Percentiles rank a stretch among this genome's conserved stretches.
These are phyloP conservation scores for Aspergillus bertholletiae DNA, from an alignment of 495 filamentous ascomycete genomes.

Conservation along the genomic window DNA sequence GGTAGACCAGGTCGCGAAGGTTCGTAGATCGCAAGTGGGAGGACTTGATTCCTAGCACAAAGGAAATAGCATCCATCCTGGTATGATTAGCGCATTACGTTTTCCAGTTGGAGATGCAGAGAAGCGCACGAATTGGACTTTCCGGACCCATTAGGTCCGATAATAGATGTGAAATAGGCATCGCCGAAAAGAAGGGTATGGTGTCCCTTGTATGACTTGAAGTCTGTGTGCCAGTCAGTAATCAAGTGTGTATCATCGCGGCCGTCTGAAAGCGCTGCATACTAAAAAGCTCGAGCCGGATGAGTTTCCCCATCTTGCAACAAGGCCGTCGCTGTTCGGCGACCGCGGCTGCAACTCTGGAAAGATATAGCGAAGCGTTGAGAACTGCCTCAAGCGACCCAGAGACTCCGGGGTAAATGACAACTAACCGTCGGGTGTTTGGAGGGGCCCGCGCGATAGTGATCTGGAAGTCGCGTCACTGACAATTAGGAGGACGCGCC, in stretches of 20 bases:
- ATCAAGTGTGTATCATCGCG: not conserved
- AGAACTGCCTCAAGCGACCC: not conserved
- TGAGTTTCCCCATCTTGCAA: conserved; percentile 77
- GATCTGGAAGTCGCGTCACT: conserved; percentile 17
- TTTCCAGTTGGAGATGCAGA: not conserved
- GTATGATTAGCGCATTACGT: conserved; percentile 17
- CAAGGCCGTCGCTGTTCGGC: conserved; percentile 26
- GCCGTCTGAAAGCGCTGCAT: conserved; percentile 24
- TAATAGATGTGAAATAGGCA: conserved; percentile 98
- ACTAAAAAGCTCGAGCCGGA: conserved; percentile 94
- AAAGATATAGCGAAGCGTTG: conserved; percentile 9
- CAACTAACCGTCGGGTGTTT: conserved; percentile 10
- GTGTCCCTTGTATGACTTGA: conserved; percentile 99
- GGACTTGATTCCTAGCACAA: conserved; percentile 97
- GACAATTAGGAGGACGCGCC: conserved; percentile 15
- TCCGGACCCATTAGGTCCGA: conserved; percentile 98
- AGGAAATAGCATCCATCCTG: conserved; percentile 99
- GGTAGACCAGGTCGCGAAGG: conserved; percentile 91
- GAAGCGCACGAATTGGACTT: conserved; percentile 97
- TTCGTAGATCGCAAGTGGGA: conserved; percentile 95
- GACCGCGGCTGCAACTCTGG: conserved; percentile 23
- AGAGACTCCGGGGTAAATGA: conserved; percentile 2
- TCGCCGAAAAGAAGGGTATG: conserved; percentile 94
- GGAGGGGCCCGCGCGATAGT: conserved; percentile 19
- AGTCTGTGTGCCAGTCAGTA: conserved; percentile 59